Base-by-base conservation (phyloP, 1,284 basidiomycete genomes). In the Naganishia cerealis region DNA sequence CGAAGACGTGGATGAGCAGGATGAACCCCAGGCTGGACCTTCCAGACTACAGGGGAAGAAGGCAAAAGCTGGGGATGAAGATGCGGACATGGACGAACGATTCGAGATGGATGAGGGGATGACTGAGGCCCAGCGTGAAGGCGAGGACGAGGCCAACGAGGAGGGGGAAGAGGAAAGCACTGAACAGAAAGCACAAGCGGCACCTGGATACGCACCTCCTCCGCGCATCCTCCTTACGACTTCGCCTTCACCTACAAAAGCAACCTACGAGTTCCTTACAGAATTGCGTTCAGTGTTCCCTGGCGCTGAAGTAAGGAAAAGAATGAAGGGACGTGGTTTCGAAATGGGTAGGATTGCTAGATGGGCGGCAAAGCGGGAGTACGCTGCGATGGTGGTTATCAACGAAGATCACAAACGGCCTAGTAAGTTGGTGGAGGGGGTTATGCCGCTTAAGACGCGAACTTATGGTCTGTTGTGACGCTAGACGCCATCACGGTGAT, bases 381-480 rank as follows among this genome's bases (percentile, higher is more conserved):
- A 92, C 78, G 89, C 87, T 65, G 92, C 94, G 72, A 81, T 99
- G 72, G 84, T 92, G 65, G 92, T 99, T 6, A 90, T 99, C 26
- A 97, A 97, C 73, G 96, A 99, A 79, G 91, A 97, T 74, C 89
- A 81, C 83, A 94, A 93, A 79, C 88, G 88, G 75, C 90, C 92
- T 13, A 95, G 94, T 94, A 74, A 79, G 91, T 85, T 10, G 46
- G 39, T 39, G 29, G 3, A 48, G 9, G 46, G 2, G 12, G 29
- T 36, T 0, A 8, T 1, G n/a, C 0, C 24, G n/a, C 10, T 24
- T 13, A 24, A 8, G 12, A n/a, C 46, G n/a, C n/a, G 16, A 46
- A 16, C 38, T 63, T 36, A 40, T 26, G n/a, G 15, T 24, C 29
- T 33, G 29, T 42, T 54, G 33, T 24, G 18, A 21, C 57, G 72